These are phyloP conservation scores for Phytopythium helicoides DNA, from an alignment of 352 stramenopile species.

Conservation along the genomic window DNA sequence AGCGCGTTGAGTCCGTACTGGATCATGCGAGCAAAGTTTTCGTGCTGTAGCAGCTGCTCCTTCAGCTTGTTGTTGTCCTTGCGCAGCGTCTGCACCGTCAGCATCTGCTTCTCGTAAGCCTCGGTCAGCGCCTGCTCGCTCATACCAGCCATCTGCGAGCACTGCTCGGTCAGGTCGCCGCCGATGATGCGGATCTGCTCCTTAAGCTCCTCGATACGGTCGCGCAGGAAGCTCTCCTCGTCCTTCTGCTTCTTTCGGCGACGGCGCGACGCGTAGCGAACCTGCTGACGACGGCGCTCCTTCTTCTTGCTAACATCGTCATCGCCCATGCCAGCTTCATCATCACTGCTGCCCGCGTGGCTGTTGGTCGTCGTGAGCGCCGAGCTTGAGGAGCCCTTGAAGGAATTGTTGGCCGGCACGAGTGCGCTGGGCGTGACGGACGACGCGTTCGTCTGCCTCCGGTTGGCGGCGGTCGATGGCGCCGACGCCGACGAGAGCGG, in stretches of 20 bases:
- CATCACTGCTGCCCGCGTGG: conserved; percentile 52
- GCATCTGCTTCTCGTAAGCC: conserved; percentile 82
- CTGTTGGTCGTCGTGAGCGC: conserved; percentile 43
- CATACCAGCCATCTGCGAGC: conserved; percentile 79
- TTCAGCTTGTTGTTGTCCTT: conserved; percentile 87
- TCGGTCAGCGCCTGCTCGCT: conserved; percentile 76
- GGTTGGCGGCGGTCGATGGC: conserved; percentile 5
- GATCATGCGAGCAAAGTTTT: conserved; percentile 85
- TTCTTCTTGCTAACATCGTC: conserved; percentile 77
- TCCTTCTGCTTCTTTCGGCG: conserved; percentile 85
- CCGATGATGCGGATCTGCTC: conserved; percentile 85
- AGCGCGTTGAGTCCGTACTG: conserved; percentile 79
- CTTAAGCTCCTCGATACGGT: conserved; percentile 82
- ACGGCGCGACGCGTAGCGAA: conserved; percentile 73
- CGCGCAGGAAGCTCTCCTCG: conserved; percentile 74
- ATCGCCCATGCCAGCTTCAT: conserved; percentile 43
- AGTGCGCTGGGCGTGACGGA: conserved; percentile 30
- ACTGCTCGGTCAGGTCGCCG: conserved; percentile 71
- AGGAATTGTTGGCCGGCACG: conserved; percentile 25
- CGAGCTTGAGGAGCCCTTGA: conserved; percentile 31
- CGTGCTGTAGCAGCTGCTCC: conserved; percentile 76
- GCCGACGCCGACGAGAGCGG: conserved; percentile 6
- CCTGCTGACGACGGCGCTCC: conserved; percentile 72
- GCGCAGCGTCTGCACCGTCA: conserved; percentile 72
- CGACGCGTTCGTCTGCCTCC: conserved; percentile 6